A percentile compares a stretch with the other conserved stretches of the same genome.
Conservation (phyloP, 441 rosid genomes). For the Capsella rubella region DNA sequence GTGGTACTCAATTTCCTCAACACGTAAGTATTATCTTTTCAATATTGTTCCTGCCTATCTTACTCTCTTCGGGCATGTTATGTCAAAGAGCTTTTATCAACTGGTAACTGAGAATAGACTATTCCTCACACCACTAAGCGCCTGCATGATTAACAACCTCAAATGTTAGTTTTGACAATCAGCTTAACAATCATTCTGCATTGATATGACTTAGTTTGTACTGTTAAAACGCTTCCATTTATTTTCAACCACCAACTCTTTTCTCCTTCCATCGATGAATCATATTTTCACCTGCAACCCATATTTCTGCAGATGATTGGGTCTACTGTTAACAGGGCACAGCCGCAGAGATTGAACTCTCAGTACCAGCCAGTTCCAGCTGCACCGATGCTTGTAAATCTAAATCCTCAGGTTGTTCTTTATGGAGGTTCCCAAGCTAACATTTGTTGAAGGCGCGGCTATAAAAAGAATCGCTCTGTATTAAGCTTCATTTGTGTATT, state of each 20-base stretch:
- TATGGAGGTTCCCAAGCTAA: conserved; percentile 11
- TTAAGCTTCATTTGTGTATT: conserved; percentile 19
- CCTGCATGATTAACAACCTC: conserved; percentile 1
- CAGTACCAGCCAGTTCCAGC: conserved; percentile 71
- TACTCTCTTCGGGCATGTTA: conserved; percentile 6
- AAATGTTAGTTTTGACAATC: neutral
- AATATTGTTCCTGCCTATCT: conserved; percentile 19
- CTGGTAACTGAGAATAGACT: conserved; percentile 10
- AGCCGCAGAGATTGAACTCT: conserved; percentile 59
- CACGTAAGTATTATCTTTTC: conserved; percentile 57
- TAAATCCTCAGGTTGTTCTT: conserved; percentile 69
- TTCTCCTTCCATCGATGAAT: conserved; percentile 3
- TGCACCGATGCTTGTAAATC: conserved; percentile 62
- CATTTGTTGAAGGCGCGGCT: neutral
- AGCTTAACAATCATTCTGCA: neutral
- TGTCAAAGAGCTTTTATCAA: neutral
- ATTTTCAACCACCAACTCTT: neutral
- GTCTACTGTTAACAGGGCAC: conserved; percentile 64
- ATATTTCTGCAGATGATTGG: conserved; percentile 53
- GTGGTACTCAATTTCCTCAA: conserved; percentile 57
- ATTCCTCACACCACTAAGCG: conserved; percentile 18
- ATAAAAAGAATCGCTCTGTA: neutral
- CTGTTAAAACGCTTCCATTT: neutral
- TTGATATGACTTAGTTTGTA: conserved; percentile 6
- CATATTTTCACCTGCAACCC: conserved; percentile 24